Evolutionary conservation across 2,329 filamentous ascomycete genomes (phyloP).

Genomic region (Sphaceloma murrayae): DNA sequence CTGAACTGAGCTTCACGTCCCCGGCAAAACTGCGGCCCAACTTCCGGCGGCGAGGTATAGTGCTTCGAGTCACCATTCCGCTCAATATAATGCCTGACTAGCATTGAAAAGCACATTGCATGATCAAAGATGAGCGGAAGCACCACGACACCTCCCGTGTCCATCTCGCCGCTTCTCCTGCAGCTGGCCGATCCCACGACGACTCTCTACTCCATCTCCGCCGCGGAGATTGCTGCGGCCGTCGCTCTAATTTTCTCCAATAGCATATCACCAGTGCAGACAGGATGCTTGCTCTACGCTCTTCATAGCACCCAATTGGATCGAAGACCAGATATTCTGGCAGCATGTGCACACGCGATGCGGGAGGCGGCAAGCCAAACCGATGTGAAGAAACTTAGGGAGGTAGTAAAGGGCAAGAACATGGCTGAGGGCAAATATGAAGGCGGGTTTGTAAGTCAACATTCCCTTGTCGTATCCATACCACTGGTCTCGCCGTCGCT

Average conservation of each 20-base stretch:
- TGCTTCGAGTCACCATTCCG: conserved; percentile 1
- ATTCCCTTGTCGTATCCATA: too few relatives aligned
- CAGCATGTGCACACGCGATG: conserved; percentile 77
- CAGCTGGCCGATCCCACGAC: conserved; percentile 55
- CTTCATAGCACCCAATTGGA: conserved; percentile 87
- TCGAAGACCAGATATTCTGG: conserved; percentile 72
- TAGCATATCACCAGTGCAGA: conserved; percentile 77
- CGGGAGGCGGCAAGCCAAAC: conserved; percentile 65
- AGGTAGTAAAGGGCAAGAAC: conserved; percentile 53
- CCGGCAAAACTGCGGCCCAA: conserved; percentile 10
- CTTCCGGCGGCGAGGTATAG: conserved; percentile 1
- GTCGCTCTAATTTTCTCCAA: conserved; percentile 88
- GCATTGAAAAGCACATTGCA: too few relatives aligned
- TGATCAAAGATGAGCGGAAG: conserved; percentile 1
- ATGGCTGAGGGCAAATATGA: conserved; percentile 57
- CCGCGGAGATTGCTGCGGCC: conserved; percentile 78
- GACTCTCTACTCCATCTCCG: conserved; percentile 45
- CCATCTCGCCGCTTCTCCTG: conserved; percentile 62
- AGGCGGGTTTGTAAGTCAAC: conserved; percentile 64
- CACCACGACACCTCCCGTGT: conserved; percentile 26
- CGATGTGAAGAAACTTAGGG: conserved; percentile 52
- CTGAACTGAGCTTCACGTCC: not conserved
- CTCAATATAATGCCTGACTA: too few relatives aligned
- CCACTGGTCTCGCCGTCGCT: too few relatives aligned
- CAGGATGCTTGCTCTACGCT: conserved; percentile 76